Percentiles rank a stretch among this genome's conserved stretches.
These are phyloP conservation scores for Rhododendron williamsianum DNA, from an alignment of 148 eudicot genomes.

Conservation along the genomic window DNA sequence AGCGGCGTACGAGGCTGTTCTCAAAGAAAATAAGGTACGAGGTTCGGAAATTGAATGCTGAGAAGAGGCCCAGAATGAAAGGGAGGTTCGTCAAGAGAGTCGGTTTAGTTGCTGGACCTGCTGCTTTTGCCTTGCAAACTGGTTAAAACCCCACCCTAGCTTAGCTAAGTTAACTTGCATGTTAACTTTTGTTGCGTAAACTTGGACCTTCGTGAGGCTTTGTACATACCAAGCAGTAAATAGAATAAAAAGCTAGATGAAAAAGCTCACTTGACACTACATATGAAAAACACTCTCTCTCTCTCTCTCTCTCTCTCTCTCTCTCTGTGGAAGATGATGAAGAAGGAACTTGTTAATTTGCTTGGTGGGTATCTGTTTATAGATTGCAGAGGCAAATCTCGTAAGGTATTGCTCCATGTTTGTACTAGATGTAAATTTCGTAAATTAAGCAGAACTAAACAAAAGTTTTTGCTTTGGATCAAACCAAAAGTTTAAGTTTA, in stretches of 20 bases:
- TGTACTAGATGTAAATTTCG: neutral
- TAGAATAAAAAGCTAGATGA: neutral
- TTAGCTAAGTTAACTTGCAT: neutral
- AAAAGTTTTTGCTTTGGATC: neutral
- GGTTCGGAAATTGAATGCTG: constrained; percentile 90
- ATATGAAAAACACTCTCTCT: neutral
- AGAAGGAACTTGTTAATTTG: neutral
- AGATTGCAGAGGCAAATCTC: neutral
- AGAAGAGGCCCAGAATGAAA: constrained; percentile 95
- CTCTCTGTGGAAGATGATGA: neutral
- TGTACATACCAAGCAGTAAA: neutral
- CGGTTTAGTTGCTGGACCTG: constrained; percentile 15
- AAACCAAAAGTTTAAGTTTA: neutral
- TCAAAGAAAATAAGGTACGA: constrained; percentile 96
- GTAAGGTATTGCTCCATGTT: neutral
- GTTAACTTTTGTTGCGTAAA: neutral
- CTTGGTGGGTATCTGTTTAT: neutral
- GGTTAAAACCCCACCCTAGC: neutral
- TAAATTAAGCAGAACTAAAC: neutral
- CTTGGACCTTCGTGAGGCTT: neutral
- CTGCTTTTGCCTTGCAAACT: neutral
- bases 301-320: neutral
- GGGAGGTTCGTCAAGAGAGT: constrained; percentile 91
- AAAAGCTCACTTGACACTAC: neutral
- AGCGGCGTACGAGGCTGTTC: constrained; percentile 77